A percentile compares a stretch with the other conserved stretches of the same genome.
These are phyloP conservation scores for Fraxinus albicans DNA, from an alignment of 305 asterid species.

Conservation along the genomic window DNA sequence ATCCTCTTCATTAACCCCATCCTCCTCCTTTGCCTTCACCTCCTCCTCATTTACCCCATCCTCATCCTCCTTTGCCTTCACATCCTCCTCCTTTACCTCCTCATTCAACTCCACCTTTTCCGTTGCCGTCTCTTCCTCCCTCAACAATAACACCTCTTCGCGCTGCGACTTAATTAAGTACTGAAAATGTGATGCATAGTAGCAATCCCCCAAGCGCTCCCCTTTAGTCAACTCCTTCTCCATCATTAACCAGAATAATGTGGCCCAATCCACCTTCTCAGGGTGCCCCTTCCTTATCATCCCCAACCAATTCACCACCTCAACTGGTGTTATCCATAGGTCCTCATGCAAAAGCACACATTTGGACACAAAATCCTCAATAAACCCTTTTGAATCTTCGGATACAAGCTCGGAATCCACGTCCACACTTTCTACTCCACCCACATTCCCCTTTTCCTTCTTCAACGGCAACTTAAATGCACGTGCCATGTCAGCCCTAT, in stretches of 20 bases:
- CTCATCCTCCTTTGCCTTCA: slow-evolving; percentile 23
- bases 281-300: slow-evolving; percentile 65
- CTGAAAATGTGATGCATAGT: slow-evolving; percentile 84
- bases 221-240: slow-evolving; percentile 77
- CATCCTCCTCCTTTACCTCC: slow-evolving; percentile 27
- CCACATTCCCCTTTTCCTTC: slow-evolving; percentile 45
- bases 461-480: slow-evolving; percentile 52
- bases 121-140: slow-evolving; percentile 15
- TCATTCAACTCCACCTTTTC: slow-evolving; percentile 28
- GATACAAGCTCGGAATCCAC: slow-evolving; percentile 40
- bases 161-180: slow-evolving; percentile 62
- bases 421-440: slow-evolving; percentile 44
- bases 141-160: slow-evolving; percentile 28
- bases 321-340: slow-evolving; percentile 64
- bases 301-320: slow-evolving; percentile 56
- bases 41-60: slow-evolving; percentile 16
- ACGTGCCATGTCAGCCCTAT: slow-evolving; percentile 56
- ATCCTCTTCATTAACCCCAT: no score
- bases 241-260: slow-evolving; percentile 80
- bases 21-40: slow-evolving; percentile 2
- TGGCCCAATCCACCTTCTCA: slow-evolving; percentile 89
- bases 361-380: slow-evolving; percentile 46
- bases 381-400: slow-evolving; percentile 48
- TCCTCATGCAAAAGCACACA: slow-evolving; percentile 83
- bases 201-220: slow-evolving; percentile 56